Conservation (phyloP, 768 basidiomycete species). For the Phylloporus arenicola region DNA sequence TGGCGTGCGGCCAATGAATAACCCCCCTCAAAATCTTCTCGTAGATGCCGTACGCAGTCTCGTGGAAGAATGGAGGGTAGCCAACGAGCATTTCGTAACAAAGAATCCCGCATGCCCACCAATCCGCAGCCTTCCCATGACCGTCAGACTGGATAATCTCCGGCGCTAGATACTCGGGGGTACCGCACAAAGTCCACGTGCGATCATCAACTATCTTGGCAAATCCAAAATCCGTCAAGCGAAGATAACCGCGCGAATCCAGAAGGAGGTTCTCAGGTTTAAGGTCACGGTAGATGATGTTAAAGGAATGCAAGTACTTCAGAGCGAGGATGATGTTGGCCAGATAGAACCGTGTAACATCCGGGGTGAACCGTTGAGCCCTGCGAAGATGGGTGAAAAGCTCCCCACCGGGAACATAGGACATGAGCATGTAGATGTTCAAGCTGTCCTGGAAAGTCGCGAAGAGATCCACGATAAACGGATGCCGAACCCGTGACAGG, state of each 20-base stretch:
- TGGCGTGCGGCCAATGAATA: conserved; percentile 85
- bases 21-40: conserved; percentile 91
- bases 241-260: conserved; percentile 88
- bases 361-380: conserved; percentile 90
- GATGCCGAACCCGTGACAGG: conserved; percentile 85
- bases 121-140: conserved; percentile 96
- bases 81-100: conserved; percentile 99
- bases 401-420: conserved; percentile 94
- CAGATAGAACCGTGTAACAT: conserved; percentile 97
- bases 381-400: conserved; percentile 95
- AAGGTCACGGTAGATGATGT: conserved; percentile 97
- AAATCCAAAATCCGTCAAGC: conserved; percentile 97
- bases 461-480: conserved; percentile 95
- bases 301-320: conserved; percentile 90
- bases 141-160: conserved; percentile 98
- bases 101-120: conserved; percentile 98
- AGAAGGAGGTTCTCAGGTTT: conserved; percentile 99
- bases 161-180: conserved; percentile 94
- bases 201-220: conserved; percentile 97
- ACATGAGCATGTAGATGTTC: conserved; percentile 98
- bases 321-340: conserved; percentile 94
- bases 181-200: conserved; percentile 96
- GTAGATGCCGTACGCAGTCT: conserved; percentile 96
- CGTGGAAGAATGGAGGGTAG: conserved; percentile 97
- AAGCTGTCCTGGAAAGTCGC: conserved; percentile 92